phyloP scores from a whole-genome alignment of 169 alveolate species.

The Cryptosporidium xiaoi region DNA sequence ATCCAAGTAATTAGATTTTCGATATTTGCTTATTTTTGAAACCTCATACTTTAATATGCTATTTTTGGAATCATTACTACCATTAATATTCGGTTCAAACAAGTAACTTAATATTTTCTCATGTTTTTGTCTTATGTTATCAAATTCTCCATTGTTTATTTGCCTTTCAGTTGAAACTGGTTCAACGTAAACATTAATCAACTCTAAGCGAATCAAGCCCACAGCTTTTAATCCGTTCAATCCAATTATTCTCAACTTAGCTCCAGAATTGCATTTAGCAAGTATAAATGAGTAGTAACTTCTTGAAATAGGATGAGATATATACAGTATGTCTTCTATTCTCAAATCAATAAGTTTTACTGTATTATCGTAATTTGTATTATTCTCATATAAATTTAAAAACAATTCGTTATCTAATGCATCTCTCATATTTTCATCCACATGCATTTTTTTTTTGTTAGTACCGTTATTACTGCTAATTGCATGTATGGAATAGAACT shows the following conservation, averaged over 20 bases:
- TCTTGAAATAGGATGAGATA: constrained; percentile 1
- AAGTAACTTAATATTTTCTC: constrained; percentile 13
- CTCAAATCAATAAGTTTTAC: background rate
- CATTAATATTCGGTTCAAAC: background rate
- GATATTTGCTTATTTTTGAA: constrained; percentile 4
- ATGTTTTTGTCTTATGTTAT: background rate
- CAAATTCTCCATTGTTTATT: background rate
- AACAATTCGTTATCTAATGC: background rate
- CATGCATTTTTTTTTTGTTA: constrained; percentile 18
- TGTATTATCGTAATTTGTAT: background rate
- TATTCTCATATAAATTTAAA: constrained; percentile 9
- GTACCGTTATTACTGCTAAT: constrained; percentile 1
- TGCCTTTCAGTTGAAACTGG: background rate
- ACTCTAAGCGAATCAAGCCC: constrained; percentile 15
- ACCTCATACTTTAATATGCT: background rate
- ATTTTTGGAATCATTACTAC: background rate
- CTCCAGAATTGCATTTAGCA: background rate
- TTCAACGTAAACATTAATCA: constrained; percentile 6
- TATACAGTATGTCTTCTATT: background rate
- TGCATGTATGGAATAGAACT: constrained; percentile 12
- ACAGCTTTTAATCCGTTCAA: background rate
- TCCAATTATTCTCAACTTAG: constrained; percentile 6
- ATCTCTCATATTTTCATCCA: background rate
- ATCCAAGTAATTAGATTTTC: background rate
- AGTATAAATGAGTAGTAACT: constrained; percentile 29